Conservation (phyloP, 1,139 yeast genomes). For the Scheffersomyces quercinus region DNA sequence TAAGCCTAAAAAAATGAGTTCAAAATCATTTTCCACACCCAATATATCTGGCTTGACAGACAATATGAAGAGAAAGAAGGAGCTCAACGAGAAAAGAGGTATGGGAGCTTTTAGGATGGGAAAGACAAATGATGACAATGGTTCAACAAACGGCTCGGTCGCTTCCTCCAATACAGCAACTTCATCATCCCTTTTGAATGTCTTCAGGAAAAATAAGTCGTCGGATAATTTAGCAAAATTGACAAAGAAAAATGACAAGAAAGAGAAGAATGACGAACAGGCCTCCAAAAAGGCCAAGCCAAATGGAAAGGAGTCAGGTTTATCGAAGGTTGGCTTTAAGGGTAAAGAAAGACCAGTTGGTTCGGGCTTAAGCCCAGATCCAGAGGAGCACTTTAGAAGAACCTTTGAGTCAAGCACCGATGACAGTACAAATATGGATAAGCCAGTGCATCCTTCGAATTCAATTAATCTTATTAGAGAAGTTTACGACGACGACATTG, state of each 20-base stretch:
- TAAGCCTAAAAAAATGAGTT: slow-evolving; percentile 20
- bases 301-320: not conserved
- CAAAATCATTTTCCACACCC: slow-evolving; percentile 33
- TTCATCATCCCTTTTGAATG: slow-evolving; percentile 17
- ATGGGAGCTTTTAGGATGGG: not conserved
- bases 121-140: slow-evolving; percentile 7
- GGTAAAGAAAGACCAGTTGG: not conserved
- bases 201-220: slow-evolving; percentile 26
- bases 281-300: slow-evolving; percentile 2
- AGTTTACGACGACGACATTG: slow-evolving; percentile 28
- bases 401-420: too few species aligned
- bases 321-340: not conserved
- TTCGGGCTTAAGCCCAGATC: not conserved
- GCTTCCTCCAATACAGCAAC: not conserved
- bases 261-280: slow-evolving; percentile 4
- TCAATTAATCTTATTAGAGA: slow-evolving; percentile 37
- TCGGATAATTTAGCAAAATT: slow-evolving; percentile 17
- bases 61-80: slow-evolving; percentile 2
- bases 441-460: slow-evolving; percentile 3
- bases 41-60: slow-evolving; percentile 18
- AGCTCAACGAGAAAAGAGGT: not conserved
- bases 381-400: not conserved
- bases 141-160: not conserved
- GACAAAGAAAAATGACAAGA: not conserved
- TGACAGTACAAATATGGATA: too few species aligned